Evolutionary conservation across 495 filamentous ascomycete species (phyloP).

Genomic region (Talaromyces liani): DNA sequence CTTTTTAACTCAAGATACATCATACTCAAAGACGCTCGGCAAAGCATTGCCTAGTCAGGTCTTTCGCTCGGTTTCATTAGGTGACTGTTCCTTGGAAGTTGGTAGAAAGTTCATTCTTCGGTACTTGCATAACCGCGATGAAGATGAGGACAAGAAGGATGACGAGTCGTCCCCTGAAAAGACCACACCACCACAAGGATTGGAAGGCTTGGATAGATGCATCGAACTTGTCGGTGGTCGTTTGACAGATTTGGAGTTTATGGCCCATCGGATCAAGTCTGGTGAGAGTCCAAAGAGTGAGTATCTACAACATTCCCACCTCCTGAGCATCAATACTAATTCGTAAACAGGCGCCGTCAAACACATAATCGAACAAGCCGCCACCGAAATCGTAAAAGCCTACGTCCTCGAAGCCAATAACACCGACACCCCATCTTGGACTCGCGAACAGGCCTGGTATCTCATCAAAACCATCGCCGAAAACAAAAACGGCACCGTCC

Average conservation of each 20-base stretch:
- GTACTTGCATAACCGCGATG: constrained; percentile 55
- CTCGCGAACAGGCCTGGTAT: constrained; percentile 80
- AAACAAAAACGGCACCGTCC: constrained; percentile 43
- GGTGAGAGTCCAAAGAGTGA: constrained; percentile 71
- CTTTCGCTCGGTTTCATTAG: constrained; percentile 75
- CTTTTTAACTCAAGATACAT: constrained; percentile 89
- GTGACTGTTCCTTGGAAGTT: constrained; percentile 77
- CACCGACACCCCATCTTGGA: constrained; percentile 52
- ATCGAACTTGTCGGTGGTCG: constrained; percentile 81
- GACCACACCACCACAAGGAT: constrained; percentile 26
- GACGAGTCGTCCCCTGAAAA: constrained; percentile 19
- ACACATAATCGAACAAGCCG: constrained; percentile 81
- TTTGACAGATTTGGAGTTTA: constrained; percentile 87
- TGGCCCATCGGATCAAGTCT: constrained; percentile 81
- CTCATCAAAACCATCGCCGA: constrained; percentile 66
- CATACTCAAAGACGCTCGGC: constrained; percentile 80
- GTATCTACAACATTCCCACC: constrained; percentile 8
- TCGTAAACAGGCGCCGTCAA: constrained; percentile 56
- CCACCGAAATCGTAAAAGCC: constrained; percentile 87
- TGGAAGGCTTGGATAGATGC: constrained; percentile 67
- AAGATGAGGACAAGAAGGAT: constrained; percentile 26
- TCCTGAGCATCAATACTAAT: constrained; percentile 12
- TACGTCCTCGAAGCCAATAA: constrained; percentile 60
- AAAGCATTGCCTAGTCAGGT: constrained; percentile 86
- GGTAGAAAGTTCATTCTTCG: constrained; percentile 86